Conservation (phyloP, 495 filamentous ascomycete species). For the Friedmanniomyces simplex region DNA sequence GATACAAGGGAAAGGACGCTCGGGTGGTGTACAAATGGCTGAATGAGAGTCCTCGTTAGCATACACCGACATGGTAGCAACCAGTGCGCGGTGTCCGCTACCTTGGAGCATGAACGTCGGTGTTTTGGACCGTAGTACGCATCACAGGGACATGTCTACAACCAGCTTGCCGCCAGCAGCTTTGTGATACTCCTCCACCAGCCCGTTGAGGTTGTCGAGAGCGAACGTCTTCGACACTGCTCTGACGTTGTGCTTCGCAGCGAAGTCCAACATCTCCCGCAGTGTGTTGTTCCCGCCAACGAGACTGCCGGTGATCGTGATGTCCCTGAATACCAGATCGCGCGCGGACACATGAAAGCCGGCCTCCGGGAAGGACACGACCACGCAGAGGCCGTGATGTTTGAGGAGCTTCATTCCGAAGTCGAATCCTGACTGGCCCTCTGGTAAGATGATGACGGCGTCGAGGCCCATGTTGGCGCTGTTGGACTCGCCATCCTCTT, state of each 20-base stretch:
- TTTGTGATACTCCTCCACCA: slow-evolving; percentile 37
- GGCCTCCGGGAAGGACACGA: slow-evolving; percentile 31
- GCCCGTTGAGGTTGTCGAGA: slow-evolving; percentile 29
- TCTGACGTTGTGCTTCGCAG: slow-evolving; percentile 39
- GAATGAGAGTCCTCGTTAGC: no score
- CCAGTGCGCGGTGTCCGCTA: no score
- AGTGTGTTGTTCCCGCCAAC: slow-evolving; percentile 37
- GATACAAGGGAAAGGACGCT: no score
- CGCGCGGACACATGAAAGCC: slow-evolving; percentile 32
- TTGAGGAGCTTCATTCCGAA: slow-evolving; percentile 34
- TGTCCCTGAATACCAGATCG: slow-evolving; percentile 46
- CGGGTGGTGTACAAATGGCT: no score
- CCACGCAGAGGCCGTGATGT: slow-evolving; percentile 33
- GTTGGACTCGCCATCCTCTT: slow-evolving; percentile 28
- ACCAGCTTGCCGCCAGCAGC: slow-evolving; percentile 35
- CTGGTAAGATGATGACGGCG: slow-evolving; percentile 36
- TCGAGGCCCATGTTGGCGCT: slow-evolving; percentile 33
- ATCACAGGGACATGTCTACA: slow-evolving; percentile 29
- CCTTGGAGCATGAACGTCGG: no score
- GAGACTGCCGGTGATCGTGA: slow-evolving; percentile 40
- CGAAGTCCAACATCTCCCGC: slow-evolving; percentile 39
- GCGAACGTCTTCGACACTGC: slow-evolving; percentile 31
- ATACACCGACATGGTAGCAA: no score
- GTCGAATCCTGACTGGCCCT: slow-evolving; percentile 31
- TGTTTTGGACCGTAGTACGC: no score